Conservation (phyloP, 2,329 filamentous ascomycete genomes). For the Tolypocladium cylindrosporum region DNA sequence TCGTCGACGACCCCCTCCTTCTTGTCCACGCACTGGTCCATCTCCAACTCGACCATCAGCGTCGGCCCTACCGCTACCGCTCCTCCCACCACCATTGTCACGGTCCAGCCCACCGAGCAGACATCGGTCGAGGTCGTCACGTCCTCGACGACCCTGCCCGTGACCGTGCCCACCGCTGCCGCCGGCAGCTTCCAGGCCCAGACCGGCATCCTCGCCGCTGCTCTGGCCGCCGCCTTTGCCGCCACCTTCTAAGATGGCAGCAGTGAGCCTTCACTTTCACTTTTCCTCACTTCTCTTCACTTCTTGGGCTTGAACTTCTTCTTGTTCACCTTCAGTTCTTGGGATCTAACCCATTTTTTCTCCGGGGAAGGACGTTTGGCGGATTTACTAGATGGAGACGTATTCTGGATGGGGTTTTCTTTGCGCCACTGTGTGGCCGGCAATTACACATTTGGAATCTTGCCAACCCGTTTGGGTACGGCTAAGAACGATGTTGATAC, state of each 20-base stretch:
- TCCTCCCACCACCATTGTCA: constrained; percentile 14
- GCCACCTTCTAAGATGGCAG: constrained; percentile 21
- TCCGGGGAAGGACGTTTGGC: constrained; percentile 20
- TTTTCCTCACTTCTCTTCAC: background rate
- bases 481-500: background rate
- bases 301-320: background rate
- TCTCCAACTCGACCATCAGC: constrained; percentile 22
- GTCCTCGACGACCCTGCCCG: constrained; percentile 10
- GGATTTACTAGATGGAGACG: constrained; percentile 5
- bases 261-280: background rate
- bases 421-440: background rate
- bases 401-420: constrained; percentile 2
- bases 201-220: constrained; percentile 28
- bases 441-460: background rate
- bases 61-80: constrained; percentile 11
- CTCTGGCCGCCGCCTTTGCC: constrained; percentile 25
- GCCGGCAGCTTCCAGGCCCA: constrained; percentile 27
- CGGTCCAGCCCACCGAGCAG: constrained; percentile 10
- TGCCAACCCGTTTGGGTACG: background rate
- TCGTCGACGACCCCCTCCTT: constrained; percentile 9
- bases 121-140: constrained; percentile 6
- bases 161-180: constrained; percentile 15
- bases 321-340: background rate
- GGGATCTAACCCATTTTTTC: background rate
- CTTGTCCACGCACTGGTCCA: constrained; percentile 15